Conservation (phyloP, 495 filamentous ascomycete species). For the Immersiella caudata region DNA sequence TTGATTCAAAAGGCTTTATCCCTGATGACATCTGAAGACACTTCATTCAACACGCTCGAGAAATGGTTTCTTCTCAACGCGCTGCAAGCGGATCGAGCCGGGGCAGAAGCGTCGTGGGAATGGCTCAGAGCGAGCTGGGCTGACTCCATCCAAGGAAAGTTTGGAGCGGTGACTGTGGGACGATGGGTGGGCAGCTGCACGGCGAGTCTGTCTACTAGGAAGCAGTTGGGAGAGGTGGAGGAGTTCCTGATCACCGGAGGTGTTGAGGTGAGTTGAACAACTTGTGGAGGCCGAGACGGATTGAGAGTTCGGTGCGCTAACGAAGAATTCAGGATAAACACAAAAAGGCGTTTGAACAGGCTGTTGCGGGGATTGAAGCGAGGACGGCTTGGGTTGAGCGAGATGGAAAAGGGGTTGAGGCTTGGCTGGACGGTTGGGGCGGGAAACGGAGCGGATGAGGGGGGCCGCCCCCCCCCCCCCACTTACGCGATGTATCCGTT, state of each 20-base stretch:
- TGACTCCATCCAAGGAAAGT: neutral
- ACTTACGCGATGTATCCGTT: too few species aligned
- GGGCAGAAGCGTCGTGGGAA: neutral
- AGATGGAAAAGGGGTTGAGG: constrained; percentile 2
- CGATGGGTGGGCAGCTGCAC: neutral
- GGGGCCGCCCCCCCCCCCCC: too few species aligned
- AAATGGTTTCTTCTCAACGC: constrained; percentile 3
- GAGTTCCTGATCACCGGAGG: neutral
- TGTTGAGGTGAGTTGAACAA: neutral
- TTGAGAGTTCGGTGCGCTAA: neutral
- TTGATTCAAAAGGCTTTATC: neutral
- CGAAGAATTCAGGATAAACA: neutral
- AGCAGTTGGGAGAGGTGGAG: neutral
- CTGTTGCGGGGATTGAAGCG: neutral
- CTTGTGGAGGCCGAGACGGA: too few species aligned
- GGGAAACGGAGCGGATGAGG: too few species aligned
- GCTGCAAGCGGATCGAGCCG: neutral
- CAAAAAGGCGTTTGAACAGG: neutral
- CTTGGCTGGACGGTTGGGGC: neutral
- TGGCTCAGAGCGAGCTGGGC: neutral
- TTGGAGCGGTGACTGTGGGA: neutral
- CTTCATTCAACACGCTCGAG: neutral
- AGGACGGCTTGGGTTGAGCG: constrained; percentile 2
- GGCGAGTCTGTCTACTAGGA: neutral
- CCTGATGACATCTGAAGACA: neutral